These are phyloP conservation scores for Brassica incana DNA, from an alignment of 345 rosid species.

Conservation along the genomic window DNA sequence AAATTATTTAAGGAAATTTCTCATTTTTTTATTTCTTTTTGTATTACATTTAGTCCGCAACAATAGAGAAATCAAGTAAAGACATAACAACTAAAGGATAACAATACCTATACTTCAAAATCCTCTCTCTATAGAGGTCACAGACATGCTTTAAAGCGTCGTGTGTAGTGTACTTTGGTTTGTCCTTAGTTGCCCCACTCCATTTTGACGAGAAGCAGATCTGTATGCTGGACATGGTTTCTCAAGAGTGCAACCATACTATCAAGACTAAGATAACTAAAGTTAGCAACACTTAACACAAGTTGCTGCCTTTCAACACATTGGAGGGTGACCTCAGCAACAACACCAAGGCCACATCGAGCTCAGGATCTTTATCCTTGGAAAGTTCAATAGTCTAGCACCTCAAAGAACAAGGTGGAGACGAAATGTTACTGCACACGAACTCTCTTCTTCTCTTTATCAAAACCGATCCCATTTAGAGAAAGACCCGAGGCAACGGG, in stretches of 20 bases:
- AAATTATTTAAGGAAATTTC: too few relatives aligned
- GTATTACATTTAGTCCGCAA: too few relatives aligned
- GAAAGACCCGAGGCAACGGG: constrained; percentile 95
- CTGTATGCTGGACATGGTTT: too few relatives aligned
- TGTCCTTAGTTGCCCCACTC: constrained; percentile 62
- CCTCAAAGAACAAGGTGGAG: too few relatives aligned
- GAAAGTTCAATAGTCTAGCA: constrained; percentile 66
- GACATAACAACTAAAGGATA: constrained; percentile 6
- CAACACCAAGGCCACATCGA: constrained; percentile 95
- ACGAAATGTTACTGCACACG: constrained; percentile 41
- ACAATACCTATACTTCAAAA: constrained; percentile 67
- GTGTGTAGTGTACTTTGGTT: too few relatives aligned
- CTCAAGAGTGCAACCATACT: too few relatives aligned
- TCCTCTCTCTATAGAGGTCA: constrained; percentile 69
- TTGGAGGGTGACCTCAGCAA: constrained; percentile 92
- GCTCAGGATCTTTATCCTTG: constrained; percentile 80
- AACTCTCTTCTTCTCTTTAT: constrained; percentile 79
- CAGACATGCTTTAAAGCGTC: constrained; percentile 73
- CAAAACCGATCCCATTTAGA: constrained; percentile 84
- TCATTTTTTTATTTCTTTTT: too few relatives aligned
- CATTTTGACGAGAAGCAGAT: constrained; percentile 34
- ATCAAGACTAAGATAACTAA: background rate
- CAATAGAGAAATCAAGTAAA: constrained; percentile 1
- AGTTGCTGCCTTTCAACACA: constrained; percentile 94
- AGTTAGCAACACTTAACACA: constrained; percentile 42